Conservation (phyloP, 1,284 basidiomycete genomes). For the Boletus sp. region DNA sequence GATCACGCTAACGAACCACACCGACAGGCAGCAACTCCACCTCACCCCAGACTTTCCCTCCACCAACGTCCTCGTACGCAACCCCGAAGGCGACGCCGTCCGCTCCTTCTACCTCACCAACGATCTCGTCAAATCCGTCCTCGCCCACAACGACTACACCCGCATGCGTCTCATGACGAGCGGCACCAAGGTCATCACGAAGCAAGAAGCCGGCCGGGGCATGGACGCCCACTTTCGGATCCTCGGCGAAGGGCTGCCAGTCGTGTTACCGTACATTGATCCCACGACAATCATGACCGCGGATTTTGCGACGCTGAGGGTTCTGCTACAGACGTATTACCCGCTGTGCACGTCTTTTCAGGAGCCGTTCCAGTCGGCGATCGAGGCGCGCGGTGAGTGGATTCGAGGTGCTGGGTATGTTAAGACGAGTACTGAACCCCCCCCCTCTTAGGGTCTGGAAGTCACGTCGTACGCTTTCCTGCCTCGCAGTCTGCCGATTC, state of each 20-base stretch:
- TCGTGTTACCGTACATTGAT: slow-evolving; percentile 78
- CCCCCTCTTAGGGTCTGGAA: slow-evolving; percentile 54
- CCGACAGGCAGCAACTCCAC: slow-evolving; percentile 66
- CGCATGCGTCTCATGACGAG: slow-evolving; percentile 86
- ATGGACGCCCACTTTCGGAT: slow-evolving; percentile 70
- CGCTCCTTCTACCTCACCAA: slow-evolving; percentile 92
- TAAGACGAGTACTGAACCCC: neutral
- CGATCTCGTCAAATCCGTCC: slow-evolving; percentile 75
- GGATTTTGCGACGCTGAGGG: slow-evolving; percentile 60
- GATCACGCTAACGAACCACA: neutral
- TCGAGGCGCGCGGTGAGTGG: slow-evolving; percentile 50
- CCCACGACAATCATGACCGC: slow-evolving; percentile 61
- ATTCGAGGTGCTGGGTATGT: neutral
- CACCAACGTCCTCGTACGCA: slow-evolving; percentile 82
- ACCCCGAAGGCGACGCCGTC: slow-evolving; percentile 73
- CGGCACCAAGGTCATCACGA: slow-evolving; percentile 83
- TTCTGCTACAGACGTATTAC: slow-evolving; percentile 74
- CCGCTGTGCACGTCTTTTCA: slow-evolving; percentile 67
- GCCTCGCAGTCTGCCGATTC: slow-evolving; percentile 53
- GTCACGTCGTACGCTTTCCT: slow-evolving; percentile 69
- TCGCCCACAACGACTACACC: slow-evolving; percentile 82
- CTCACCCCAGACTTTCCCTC: slow-evolving; percentile 76
- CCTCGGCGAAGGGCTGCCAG: slow-evolving; percentile 82
- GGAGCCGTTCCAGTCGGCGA: slow-evolving; percentile 52
- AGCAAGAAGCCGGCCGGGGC: slow-evolving; percentile 61